phyloP scores from a whole-genome alignment of 1,139 yeast genomes.

The Casaregolazyma suthepensis region DNA sequence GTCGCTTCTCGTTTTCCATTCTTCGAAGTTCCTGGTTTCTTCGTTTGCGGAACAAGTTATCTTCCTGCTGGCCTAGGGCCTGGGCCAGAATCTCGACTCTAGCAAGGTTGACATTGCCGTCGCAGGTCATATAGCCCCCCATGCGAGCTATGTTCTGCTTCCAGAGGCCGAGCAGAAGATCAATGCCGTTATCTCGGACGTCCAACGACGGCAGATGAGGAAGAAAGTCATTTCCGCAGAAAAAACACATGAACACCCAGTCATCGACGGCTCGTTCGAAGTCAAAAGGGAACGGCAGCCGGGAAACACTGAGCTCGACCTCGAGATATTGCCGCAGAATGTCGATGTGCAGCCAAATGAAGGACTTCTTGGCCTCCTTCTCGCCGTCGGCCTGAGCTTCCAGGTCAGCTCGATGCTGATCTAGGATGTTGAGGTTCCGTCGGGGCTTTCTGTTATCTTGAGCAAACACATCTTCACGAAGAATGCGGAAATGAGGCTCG shows the following conservation, averaged over 20 bases:
- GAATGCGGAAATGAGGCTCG: slow-evolving; percentile 90
- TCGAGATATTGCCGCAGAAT: slow-evolving; percentile 83
- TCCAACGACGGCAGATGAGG: slow-evolving; percentile 95
- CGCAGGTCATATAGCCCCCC: slow-evolving; percentile 80
- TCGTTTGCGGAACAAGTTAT: slow-evolving; percentile 65
- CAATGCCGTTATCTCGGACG: slow-evolving; percentile 92
- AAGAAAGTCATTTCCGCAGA: slow-evolving; percentile 96
- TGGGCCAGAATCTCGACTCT: slow-evolving; percentile 69
- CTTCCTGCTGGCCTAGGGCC: slow-evolving; percentile 67
- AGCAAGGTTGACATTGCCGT: slow-evolving; percentile 70
- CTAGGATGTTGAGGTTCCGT: slow-evolving; percentile 15
- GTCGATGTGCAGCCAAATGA: slow-evolving; percentile 88
- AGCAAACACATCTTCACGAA: slow-evolving; percentile 95
- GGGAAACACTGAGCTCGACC: slow-evolving; percentile 66
- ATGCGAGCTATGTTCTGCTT: slow-evolving; percentile 59
- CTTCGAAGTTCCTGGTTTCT: slow-evolving; percentile 63
- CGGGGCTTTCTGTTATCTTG: slow-evolving; percentile 44
- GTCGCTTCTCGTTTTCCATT: slow-evolving; percentile 56
- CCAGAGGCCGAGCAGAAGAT: slow-evolving; percentile 76
- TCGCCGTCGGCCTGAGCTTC: slow-evolving; percentile 47
- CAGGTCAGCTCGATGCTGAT: slow-evolving; percentile 42
- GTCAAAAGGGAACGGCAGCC: slow-evolving; percentile 70
- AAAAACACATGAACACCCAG: slow-evolving; percentile 98
- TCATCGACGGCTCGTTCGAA: slow-evolving; percentile 95
- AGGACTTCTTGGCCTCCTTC: slow-evolving; percentile 70